Evolutionary conservation across 2,329 filamentous ascomycete genomes (phyloP), one percentile per base, ranked within the genome.

Genomic region (Beauveria sp.): DNA sequence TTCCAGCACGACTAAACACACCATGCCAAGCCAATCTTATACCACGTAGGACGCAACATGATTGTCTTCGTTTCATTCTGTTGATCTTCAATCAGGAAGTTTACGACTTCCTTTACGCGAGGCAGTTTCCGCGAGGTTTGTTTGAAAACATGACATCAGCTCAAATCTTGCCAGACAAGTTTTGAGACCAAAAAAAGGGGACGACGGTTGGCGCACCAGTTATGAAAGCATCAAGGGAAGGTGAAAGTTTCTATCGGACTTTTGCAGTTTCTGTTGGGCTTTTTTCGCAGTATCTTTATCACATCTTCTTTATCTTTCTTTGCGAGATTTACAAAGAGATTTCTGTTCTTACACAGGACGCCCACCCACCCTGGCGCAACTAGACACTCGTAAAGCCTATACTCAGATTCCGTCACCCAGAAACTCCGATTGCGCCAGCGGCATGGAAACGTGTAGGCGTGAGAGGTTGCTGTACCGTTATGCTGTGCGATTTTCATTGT

Each of bases 1-100:
- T 99, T 99, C 66, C 73, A 76, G 67, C 72, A 74, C 62, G 64
- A 66, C 66, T 71, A 58, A 34, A 20, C 18, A 1, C 42, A 16
- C 26, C n/a, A 16, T 22, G 22, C 26, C 26, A 2, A 40, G 55
- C 14, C 55, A 8, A 10, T n/a, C 12, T 40, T 24, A 8, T 40
- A 18, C 38, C 51, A 42, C 4, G 10, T 8, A 16, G 14, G 12
- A 34, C 1, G 52, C 14, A 43, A 45, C 52, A 30, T 14, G 38
- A 38, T 46, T 46, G 34, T 5, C 40, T 16, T n/a, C 9, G 30
- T 30, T 55, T 22, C 24, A 16, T 26, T 56, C 2, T 5, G 26
- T 38, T 28, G 47, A 43, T 43, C 52, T 20, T 54, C 30, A 34
- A 34, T 14, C 10, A 38, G 34, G 16, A 24, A 55, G 52, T 26